Evolutionary conservation across 73 alveolate genomes (phyloP).

Genomic region (Vitrella brassicaformis): DNA sequence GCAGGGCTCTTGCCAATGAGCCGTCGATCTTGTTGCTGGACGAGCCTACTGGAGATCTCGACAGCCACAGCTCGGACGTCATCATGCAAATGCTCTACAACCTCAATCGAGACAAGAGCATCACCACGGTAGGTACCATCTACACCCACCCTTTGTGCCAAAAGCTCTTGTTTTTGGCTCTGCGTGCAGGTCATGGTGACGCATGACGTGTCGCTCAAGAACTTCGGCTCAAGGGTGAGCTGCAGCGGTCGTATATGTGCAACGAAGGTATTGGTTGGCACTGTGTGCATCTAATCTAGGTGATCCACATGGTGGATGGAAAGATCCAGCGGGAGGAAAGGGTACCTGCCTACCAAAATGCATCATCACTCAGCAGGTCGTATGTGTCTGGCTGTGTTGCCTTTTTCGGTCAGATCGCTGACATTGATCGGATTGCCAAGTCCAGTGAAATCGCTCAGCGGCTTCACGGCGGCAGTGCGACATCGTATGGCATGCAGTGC

Average conservation of each 20-base stretch:
- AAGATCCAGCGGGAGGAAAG: neutral
- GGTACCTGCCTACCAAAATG: no score
- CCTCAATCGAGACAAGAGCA: constrained; percentile 62
- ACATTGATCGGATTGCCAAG: no score
- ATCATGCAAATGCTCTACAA: constrained; percentile 79
- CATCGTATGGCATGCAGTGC: no score
- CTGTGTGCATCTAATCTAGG: neutral
- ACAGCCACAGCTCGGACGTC: constrained; percentile 80
- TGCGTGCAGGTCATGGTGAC: constrained; percentile 75
- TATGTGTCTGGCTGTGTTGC: no score
- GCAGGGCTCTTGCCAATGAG: constrained; percentile 80
- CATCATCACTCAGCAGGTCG: no score
- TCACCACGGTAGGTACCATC: constrained; percentile 49
- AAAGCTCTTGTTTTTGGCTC: neutral
- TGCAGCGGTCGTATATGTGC: neutral
- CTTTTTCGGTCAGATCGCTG: no score
- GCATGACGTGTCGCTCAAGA: constrained; percentile 84
- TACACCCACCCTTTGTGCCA: neutral
- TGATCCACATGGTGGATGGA: neutral
- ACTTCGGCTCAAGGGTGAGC: constrained; percentile 64
- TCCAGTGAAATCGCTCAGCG: no score
- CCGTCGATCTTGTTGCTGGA: constrained; percentile 82
- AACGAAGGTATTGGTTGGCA: neutral
- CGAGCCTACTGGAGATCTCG: constrained; percentile 97
- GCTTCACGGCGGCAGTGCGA: no score